A percentile compares a stretch with the other conserved stretches of the same genome.
Conservation (phyloP, 2,329 filamentous ascomycete genomes). For the Colletotrichum ledebouriae region DNA sequence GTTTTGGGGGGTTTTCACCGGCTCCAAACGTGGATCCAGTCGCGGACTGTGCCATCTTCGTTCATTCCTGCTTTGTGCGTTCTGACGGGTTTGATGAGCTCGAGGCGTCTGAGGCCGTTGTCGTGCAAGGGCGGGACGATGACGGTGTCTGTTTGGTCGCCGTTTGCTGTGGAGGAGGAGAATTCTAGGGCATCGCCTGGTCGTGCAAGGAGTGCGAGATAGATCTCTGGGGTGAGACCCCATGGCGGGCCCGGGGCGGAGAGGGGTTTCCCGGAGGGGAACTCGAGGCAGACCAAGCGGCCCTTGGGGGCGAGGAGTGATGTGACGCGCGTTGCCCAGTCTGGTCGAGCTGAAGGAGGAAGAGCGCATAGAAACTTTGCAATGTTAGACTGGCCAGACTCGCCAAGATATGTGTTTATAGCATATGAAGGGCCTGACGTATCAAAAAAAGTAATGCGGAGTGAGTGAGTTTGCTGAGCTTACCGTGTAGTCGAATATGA, state of each 20-base stretch:
- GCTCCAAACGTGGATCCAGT: constrained; percentile 69
- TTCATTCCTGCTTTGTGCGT: constrained; percentile 63
- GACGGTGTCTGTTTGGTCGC: constrained; percentile 50
- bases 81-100: constrained; percentile 63
- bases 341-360: constrained; percentile 63
- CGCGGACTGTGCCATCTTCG: constrained; percentile 60
- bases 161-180: constrained; percentile 37
- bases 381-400: background rate
- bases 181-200: constrained; percentile 79
- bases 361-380: constrained; percentile 73
- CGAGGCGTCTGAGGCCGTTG: constrained; percentile 58
- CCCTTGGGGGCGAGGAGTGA: constrained; percentile 63
- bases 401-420: background rate
- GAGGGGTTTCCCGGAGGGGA: constrained; percentile 79
- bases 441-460: too few species aligned
- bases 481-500: constrained; percentile 75
- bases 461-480: constrained; percentile 42
- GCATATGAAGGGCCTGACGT: too few species aligned
- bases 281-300: constrained; percentile 78
- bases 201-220: constrained; percentile 77
- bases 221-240: constrained; percentile 76
- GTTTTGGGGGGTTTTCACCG: constrained; percentile 42
- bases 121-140: constrained; percentile 58
- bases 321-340: constrained; percentile 67
- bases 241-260: constrained; percentile 79